phyloP scores from a whole-genome alignment of 192 early-diverging fungal species.

The Rhizoclosmatium globosum region DNA sequence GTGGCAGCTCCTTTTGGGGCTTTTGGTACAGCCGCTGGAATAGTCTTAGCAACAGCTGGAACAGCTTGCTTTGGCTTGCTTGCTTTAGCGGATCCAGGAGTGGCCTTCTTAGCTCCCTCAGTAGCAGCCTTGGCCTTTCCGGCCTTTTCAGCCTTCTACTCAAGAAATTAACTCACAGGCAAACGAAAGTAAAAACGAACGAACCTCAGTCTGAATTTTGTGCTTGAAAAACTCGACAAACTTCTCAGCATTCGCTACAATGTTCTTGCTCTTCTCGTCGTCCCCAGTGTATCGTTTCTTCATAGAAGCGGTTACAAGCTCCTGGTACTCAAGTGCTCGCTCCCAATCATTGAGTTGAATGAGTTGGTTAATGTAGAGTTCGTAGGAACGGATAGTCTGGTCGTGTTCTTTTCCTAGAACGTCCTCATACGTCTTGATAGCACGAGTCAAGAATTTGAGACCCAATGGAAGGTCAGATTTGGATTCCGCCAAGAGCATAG shows the following conservation, averaged over 20 bases:
- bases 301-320: not conserved
- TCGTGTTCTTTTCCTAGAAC: constrained; percentile 77
- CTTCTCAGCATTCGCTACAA: not conserved
- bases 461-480: constrained; percentile 63
- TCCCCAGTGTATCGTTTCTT: not conserved
- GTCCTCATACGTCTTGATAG: constrained; percentile 69
- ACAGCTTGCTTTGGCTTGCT: not conserved
- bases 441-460: constrained; percentile 76
- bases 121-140: not conserved
- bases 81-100: not conserved
- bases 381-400: constrained; percentile 71
- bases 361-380: constrained; percentile 80
- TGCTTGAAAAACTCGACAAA: not conserved
- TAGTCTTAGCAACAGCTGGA: not conserved
- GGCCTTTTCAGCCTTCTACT: constrained; percentile 4
- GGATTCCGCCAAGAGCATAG: constrained; percentile 75
- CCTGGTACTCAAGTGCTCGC: constrained; percentile 70
- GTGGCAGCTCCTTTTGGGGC: constrained; percentile 46
- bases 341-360: constrained; percentile 74
- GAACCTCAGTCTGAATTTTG: not conserved
- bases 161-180: not conserved
- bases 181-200: not conserved
- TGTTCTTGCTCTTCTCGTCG: constrained; percentile 16
- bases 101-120: not conserved
- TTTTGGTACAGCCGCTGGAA: constrained; percentile 16